phyloP scores from a whole-genome alignment of 1,284 basidiomycete genomes.

The Pisolithus thermaeus region DNA sequence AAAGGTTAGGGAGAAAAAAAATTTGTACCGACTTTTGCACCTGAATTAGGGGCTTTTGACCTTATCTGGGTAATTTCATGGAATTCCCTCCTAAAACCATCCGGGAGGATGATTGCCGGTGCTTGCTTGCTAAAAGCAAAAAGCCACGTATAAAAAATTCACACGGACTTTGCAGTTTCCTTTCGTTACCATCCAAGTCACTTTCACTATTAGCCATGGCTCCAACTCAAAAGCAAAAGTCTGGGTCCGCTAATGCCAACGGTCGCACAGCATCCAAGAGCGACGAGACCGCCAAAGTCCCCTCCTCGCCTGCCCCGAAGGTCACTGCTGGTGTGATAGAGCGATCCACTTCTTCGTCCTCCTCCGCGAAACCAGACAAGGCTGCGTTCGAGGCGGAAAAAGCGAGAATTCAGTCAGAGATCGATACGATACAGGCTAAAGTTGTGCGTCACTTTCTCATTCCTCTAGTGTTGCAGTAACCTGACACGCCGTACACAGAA shows the following conservation, averaged over 20 bases:
- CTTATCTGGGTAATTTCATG: too few species aligned
- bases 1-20: too few species aligned
- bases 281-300: slow-evolving; percentile 38
- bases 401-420: slow-evolving; percentile 74
- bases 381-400: slow-evolving; percentile 77
- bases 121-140: too few species aligned
- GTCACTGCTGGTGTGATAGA: slow-evolving; percentile 33
- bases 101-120: too few species aligned
- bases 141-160: too few species aligned
- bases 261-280: slow-evolving; percentile 31
- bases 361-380: slow-evolving; percentile 73
- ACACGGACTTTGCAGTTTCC: too few species aligned
- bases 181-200: too few species aligned
- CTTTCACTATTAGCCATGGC: too few species aligned
- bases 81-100: too few species aligned
- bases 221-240: slow-evolving; percentile 52
- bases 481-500: slow-evolving; percentile 41
- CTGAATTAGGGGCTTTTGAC: too few species aligned
- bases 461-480: background rate
- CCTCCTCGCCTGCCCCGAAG: slow-evolving; percentile 43
- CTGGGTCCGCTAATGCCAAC: slow-evolving; percentile 39
- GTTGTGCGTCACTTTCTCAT: slow-evolving; percentile 50
- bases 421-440: slow-evolving; percentile 75
- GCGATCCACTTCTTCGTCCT: slow-evolving; percentile 34
- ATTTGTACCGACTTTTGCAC: too few species aligned